These are phyloP conservation scores for Basipetospora chlamydospora DNA, from an alignment of 2,329 filamentous ascomycete species.

Conservation along the genomic window DNA sequence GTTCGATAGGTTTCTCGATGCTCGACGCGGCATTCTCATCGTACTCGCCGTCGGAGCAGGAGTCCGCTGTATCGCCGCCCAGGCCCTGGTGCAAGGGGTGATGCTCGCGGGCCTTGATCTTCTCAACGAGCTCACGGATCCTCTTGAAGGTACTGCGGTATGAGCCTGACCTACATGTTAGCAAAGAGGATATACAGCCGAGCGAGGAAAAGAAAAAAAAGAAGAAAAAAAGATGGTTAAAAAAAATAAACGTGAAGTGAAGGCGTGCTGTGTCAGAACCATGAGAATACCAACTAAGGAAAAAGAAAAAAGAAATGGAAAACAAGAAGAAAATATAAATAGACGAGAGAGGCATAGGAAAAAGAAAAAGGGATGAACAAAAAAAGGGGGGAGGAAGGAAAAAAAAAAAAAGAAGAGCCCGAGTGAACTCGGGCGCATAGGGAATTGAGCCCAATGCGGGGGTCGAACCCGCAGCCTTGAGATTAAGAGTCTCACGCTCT, in stretches of 20 bases:
- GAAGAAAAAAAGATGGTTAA: too few relatives aligned
- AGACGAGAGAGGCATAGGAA: too few relatives aligned
- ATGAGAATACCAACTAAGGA: too few relatives aligned
- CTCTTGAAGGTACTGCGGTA: slow-evolving; percentile 30
- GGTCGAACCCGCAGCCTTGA: slow-evolving; percentile 27
- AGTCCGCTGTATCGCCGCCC: slow-evolving; percentile 1
- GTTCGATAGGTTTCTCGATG: background rate
- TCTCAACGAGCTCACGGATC: slow-evolving; percentile 27
- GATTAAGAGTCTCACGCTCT: slow-evolving; percentile 59
- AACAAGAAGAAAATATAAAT: too few relatives aligned
- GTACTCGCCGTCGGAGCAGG: background rate
- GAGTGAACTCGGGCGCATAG: too few relatives aligned
- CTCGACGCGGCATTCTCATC: background rate
- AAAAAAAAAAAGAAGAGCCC: too few relatives aligned
- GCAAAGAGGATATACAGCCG: background rate
- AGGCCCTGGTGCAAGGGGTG: slow-evolving; percentile 15
- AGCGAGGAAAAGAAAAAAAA: too few relatives aligned
- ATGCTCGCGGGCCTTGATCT: slow-evolving; percentile 24
- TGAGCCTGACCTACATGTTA: too few relatives aligned
- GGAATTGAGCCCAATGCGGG: slow-evolving; percentile 18
- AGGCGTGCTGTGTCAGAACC: too few relatives aligned
- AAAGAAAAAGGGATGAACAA: too few relatives aligned
- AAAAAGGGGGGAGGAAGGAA: background rate
- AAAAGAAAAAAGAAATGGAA: too few relatives aligned
- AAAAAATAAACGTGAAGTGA: too few relatives aligned